Conservation (phyloP, 192 early-diverging fungal genomes). For the Coemansia sp. region DNA sequence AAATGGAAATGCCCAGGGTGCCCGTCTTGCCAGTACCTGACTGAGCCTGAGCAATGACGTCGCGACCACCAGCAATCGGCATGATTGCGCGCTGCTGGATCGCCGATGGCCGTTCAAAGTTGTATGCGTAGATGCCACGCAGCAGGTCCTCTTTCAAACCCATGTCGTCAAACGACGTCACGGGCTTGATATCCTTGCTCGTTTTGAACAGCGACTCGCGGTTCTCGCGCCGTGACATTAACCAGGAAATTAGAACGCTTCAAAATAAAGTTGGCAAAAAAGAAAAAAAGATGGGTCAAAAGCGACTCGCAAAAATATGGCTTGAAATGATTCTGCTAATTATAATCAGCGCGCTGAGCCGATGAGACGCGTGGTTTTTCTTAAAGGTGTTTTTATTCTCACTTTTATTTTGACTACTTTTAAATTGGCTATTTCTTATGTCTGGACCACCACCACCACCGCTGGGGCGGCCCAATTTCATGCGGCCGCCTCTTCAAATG, state of each 20-base stretch:
- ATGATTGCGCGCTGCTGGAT: conserved; percentile 98
- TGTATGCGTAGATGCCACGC: conserved; percentile 97
- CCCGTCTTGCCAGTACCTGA: conserved; percentile 99
- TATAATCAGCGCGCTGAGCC: no score
- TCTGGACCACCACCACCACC: conserved; percentile 27
- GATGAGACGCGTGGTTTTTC: no score
- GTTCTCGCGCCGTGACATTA: conserved; percentile 11
- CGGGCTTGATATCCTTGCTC: conserved; percentile 79
- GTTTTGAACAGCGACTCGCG: conserved; percentile 60
- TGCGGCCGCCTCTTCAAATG: conserved; percentile 15
- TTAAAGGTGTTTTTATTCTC: no score
- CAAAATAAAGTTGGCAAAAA: no score
- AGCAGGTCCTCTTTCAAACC: conserved; percentile 96
- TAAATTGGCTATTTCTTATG: conserved; percentile 9
- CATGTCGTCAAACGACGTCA: conserved; percentile 91
- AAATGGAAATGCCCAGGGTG: conserved; percentile 91
- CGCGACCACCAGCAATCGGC: conserved; percentile 82
- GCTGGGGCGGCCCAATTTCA: conserved; percentile 9
- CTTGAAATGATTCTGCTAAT: no score
- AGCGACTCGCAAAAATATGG: no score
- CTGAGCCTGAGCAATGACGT: conserved; percentile 97
- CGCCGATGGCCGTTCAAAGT: conserved; percentile 96
- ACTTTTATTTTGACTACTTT: no score
- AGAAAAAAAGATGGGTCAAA: no score
- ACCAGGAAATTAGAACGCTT: no score